These are phyloP conservation scores for Protea cynaroides DNA, from an alignment of 164 flowering plant species.

Conservation along the genomic window DNA sequence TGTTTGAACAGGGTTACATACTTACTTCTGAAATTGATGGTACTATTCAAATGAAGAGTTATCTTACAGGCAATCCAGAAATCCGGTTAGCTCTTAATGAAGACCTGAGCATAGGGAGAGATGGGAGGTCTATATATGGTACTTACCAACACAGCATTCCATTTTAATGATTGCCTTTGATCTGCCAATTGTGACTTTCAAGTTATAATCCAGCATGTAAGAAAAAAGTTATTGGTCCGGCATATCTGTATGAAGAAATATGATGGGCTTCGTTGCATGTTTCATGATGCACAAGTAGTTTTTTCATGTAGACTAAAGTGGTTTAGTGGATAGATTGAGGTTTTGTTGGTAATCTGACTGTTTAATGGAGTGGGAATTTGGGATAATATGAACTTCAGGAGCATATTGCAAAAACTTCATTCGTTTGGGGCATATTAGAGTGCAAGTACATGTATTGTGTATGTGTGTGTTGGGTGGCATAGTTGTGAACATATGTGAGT, in stretches of 20 bases:
- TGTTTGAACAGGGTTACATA: conserved; percentile 70
- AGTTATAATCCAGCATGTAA: no score
- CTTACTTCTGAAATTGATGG: conserved; percentile 98
- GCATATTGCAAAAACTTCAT: no score
- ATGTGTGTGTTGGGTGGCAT: no score
- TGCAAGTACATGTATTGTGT: no score
- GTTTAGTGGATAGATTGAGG: no score
- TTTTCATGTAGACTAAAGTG: no score
- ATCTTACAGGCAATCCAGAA: conserved; percentile 92
- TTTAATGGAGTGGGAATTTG: no score
- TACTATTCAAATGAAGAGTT: conserved; percentile 98
- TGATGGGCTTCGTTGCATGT: background rate
- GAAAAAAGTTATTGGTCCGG: background rate
- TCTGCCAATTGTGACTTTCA: no score
- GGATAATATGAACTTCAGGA: no score
- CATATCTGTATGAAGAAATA: background rate
- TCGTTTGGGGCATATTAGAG: no score
- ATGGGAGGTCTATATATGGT: conserved; percentile 69
- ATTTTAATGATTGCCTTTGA: background rate
- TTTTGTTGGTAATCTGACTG: no score
- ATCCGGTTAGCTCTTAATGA: conserved; percentile 90
- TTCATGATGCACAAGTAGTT: background rate
- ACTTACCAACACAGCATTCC: conserved; percentile 13
- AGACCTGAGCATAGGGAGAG: conserved; percentile 73
- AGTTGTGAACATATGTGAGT: no score